Evolutionary conservation across 768 basidiomycete species (phyloP).

Genomic region (Porpolomopsis calyptriformis): DNA sequence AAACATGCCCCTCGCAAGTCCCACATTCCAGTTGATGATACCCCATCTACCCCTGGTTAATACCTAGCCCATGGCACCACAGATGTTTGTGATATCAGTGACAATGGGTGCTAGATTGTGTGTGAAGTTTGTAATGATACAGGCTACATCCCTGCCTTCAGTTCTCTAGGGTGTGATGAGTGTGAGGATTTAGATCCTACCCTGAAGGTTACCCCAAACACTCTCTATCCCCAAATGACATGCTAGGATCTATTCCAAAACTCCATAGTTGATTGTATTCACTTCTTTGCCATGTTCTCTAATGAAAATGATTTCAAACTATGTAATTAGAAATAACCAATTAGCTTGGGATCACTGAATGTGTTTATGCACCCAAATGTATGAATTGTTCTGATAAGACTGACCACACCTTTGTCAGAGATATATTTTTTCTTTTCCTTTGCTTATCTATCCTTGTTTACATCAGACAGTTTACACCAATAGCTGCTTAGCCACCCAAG

Average conservation of each 20-base stretch:
- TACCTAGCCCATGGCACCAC: background rate
- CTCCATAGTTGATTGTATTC: background rate
- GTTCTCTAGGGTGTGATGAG: background rate
- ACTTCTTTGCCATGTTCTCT: background rate
- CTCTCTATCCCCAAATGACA: background rate
- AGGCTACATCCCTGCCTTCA: background rate
- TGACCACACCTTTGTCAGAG: background rate
- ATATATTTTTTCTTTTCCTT: no score
- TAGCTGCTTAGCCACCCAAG: no score
- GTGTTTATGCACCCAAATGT: background rate
- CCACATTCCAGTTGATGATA: background rate
- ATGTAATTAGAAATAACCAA: background rate
- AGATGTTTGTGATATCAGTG: no score
- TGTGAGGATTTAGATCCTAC: background rate
- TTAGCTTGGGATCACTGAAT: no score
- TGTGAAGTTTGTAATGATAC: background rate
- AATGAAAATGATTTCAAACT: background rate
- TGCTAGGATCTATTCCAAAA: background rate
- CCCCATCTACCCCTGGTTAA: background rate
- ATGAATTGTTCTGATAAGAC: background rate
- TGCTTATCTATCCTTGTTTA: no score
- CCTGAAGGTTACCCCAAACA: background rate
- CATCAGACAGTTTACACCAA: no score
- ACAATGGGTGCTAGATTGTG: background rate
- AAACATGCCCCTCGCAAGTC: background rate